phyloP scores from a whole-genome alignment of 2,329 filamentous ascomycete species.

The Stylonectria norvegica region DNA sequence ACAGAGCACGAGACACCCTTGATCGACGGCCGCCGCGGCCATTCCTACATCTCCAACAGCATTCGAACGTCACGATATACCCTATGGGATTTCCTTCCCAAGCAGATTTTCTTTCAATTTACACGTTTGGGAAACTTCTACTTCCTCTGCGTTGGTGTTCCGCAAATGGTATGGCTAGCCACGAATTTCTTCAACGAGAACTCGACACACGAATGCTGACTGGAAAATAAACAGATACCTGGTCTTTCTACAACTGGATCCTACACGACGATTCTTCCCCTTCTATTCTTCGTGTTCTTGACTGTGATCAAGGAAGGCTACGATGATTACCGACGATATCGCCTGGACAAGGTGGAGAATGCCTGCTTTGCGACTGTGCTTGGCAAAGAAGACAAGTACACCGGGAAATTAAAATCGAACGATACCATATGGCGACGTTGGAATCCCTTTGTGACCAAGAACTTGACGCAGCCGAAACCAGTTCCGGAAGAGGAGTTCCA shows the following conservation, averaged over 20 bases:
- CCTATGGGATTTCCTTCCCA: constrained; percentile 78
- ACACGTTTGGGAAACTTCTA: constrained; percentile 84
- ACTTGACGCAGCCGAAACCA: constrained; percentile 26
- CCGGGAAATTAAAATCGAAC: constrained; percentile 24
- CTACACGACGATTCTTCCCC: constrained; percentile 70
- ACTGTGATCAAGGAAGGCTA: constrained; percentile 85
- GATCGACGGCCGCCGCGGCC: constrained; percentile 48
- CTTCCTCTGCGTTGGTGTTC: constrained; percentile 77
- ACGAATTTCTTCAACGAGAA: background rate
- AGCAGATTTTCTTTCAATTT: constrained; percentile 82
- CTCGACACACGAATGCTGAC: constrained; percentile 8
- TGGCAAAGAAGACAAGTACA: constrained; percentile 35
- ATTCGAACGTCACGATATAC: constrained; percentile 84
- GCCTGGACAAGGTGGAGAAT: constrained; percentile 80
- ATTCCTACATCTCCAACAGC: constrained; percentile 53
- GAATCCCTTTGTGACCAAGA: constrained; percentile 34
- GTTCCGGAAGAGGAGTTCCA: constrained; percentile 59
- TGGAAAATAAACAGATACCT: constrained; percentile 45
- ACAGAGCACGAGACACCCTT: constrained; percentile 39
- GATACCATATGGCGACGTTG: constrained; percentile 22
- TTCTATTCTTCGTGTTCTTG: constrained; percentile 73
- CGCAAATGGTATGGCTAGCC: constrained; percentile 58
- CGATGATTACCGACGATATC: constrained; percentile 76
- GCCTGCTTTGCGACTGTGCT: constrained; percentile 47
- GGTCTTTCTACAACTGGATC: constrained; percentile 72